Conservation (phyloP, 2,329 filamentous ascomycete species). For the Aspergillus latus region DNA sequence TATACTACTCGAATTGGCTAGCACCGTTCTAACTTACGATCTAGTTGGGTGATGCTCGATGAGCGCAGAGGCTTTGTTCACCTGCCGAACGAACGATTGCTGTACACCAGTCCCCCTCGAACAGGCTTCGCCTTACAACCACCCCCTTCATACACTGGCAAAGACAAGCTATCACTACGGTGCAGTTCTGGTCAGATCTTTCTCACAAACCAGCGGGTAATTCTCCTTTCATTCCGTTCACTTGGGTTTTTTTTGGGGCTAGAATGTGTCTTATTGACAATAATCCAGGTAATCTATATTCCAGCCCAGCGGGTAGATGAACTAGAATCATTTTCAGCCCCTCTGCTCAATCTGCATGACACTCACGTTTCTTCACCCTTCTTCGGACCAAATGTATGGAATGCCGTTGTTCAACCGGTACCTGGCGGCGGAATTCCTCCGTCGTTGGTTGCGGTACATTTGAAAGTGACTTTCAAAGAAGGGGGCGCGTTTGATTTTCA, state of each 20-base stretch:
- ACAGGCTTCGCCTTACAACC: conserved; percentile 74
- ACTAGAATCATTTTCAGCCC: conserved; percentile 85
- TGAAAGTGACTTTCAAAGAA: conserved; percentile 89
- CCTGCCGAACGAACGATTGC: conserved; percentile 77
- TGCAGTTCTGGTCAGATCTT: conserved; percentile 74
- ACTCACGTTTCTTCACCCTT: conserved; percentile 83
- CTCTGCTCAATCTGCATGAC: conserved; percentile 83
- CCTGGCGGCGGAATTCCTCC: conserved; percentile 78
- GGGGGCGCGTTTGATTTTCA: conserved; percentile 94
- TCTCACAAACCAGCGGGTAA: conserved; percentile 81
- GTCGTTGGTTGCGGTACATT: conserved; percentile 69
- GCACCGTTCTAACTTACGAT: conserved; percentile 5
- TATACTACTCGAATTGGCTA: neutral
- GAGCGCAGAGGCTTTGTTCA: conserved; percentile 72
- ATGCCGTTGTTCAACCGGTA: conserved; percentile 75
- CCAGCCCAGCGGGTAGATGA: conserved; percentile 65
- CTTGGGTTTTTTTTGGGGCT: neutral
- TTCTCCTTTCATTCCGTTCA: conserved; percentile 29
- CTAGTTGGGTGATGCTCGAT: conserved; percentile 90
- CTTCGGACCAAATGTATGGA: conserved; percentile 92
- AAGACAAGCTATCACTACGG: conserved; percentile 66
- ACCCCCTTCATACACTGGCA: conserved; percentile 63
- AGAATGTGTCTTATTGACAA: conserved; percentile 11
- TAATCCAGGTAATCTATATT: conserved; percentile 78
- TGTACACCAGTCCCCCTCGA: conserved; percentile 76